These are phyloP conservation scores for Isatis lusitanica DNA, from an alignment of 441 rosid species.

Conservation along the genomic window DNA sequence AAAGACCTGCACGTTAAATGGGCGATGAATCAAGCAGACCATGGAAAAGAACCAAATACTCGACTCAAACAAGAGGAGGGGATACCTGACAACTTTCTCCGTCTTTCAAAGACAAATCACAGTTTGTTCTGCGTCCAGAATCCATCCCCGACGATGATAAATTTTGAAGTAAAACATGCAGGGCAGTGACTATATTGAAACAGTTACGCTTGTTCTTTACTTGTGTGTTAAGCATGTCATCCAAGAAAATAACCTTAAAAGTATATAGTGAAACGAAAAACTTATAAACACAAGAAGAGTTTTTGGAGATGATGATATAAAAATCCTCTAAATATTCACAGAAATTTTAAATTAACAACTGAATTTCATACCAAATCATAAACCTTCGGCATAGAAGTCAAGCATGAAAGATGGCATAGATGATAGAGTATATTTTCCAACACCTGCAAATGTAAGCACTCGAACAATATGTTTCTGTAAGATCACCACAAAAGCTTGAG, in stretches of 20 bases:
- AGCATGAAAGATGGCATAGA: slow-evolving; percentile 64
- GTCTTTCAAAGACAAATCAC: slow-evolving; percentile 38
- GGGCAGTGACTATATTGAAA: slow-evolving; percentile 57
- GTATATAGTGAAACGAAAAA: slow-evolving; percentile 17
- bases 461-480: slow-evolving; percentile 16
- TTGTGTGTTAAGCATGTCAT: slow-evolving; percentile 54
- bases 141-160: slow-evolving; percentile 44
- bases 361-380: slow-evolving; percentile 60
- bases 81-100: slow-evolving; percentile 65
- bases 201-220: slow-evolving; percentile 67
- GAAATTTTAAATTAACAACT: slow-evolving; percentile 19
- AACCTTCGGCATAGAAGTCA: slow-evolving; percentile 59
- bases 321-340: slow-evolving; percentile 9
- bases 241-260: slow-evolving; percentile 61
- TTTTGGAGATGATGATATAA: slow-evolving; percentile 8
- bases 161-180: slow-evolving; percentile 51
- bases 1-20: slow-evolving; percentile 56
- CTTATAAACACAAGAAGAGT: slow-evolving; percentile 19
- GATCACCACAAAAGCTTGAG: slow-evolving; percentile 27
- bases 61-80: slow-evolving; percentile 18
- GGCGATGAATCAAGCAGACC: slow-evolving; percentile 27
- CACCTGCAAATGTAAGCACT: slow-evolving; percentile 54
- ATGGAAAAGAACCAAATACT: slow-evolving; percentile 13
- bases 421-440: slow-evolving; percentile 56
- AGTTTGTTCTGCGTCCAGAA: slow-evolving; percentile 34